Percentiles rank a stretch among this genome's conserved stretches.
phyloP scores from a whole-genome alignment of 495 filamentous ascomycete species.

The Zalerion maritima region DNA sequence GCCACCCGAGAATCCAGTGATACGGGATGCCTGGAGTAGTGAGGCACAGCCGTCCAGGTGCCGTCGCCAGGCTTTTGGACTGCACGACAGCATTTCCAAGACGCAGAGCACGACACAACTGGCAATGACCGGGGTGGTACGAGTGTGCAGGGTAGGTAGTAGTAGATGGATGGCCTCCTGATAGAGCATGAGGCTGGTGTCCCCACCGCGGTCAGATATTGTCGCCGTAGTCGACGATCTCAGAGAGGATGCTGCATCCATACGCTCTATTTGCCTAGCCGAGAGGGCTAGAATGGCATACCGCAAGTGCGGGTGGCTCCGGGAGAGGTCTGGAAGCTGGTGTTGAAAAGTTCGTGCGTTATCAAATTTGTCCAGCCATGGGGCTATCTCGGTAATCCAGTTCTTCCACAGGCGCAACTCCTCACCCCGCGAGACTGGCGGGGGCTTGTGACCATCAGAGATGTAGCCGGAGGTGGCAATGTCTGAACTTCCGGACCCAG shows the following conservation, averaged over 20 bases:
- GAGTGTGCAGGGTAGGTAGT: conserved; percentile 22
- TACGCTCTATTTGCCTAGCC: conserved; percentile 28
- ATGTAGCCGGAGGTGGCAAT: too few relatives aligned
- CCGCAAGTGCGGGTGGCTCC: conserved; percentile 21
- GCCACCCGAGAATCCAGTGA: conserved; percentile 26
- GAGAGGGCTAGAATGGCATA: conserved; percentile 30
- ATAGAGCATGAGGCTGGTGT: conserved; percentile 28
- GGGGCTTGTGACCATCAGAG: too few relatives aligned
- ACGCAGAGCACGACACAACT: conserved; percentile 28
- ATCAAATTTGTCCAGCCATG: conserved; percentile 38
- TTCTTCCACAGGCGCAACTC: conserved; percentile 23
- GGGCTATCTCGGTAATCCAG: conserved; percentile 27
- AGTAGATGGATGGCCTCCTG: conserved; percentile 29
- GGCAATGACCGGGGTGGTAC: conserved; percentile 26
- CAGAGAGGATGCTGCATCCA: too few relatives aligned
- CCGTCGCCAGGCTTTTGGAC: conserved; percentile 29
- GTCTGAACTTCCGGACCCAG: conserved; percentile 2
- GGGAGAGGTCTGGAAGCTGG: conserved; percentile 25
- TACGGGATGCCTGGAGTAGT: conserved; percentile 24
- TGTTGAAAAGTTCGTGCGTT: conserved; percentile 27
- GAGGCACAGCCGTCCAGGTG: conserved; percentile 35
- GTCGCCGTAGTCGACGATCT: too few relatives aligned
- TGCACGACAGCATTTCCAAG: conserved; percentile 35
- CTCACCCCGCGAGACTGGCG: conserved; percentile 4
- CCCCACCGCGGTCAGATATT: conserved; percentile 20